Base-by-base conservation (phyloP, 1,284 basidiomycete genomes). In the Mycena sp. region DNA sequence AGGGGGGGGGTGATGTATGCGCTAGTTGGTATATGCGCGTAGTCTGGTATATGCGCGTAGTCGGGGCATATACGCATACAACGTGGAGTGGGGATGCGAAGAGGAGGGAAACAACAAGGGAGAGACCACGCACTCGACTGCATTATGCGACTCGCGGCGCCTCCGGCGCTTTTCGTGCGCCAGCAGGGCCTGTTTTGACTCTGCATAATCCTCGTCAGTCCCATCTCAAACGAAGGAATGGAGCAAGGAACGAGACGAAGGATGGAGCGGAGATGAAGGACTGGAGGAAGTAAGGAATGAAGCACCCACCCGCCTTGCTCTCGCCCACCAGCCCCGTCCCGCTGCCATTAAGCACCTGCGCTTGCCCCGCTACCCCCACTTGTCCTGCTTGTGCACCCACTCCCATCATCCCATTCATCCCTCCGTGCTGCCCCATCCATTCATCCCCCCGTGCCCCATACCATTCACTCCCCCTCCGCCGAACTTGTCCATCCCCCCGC, bases 131-230 rank as follows among this genome's bases (percentile, higher is more conserved):
- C 32, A 35, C n/a, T n/a, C n/a, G n/a, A n/a, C n/a, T n/a, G n/a
- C n/a, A n/a, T n/a, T n/a, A n/a, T 66, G 95, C 6, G 89, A 91
- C 55, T 68, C 70, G 53, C 70, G 46, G 53, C 70, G 58, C 29
- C 70, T 53, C 26, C 58, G 61, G 23, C 64, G 58, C 56, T 71
- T 68, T 29, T 69, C 68, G 65, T 69, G 64, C 25, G 68, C 68
- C 23, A 69, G 56, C 21, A 65, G 44, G 9, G 66, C 21, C 14
- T 58, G 59, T 41, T 67, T 67, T 30, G 53, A 48, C 32, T 67
- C 63, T 61, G 54, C 14, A 28, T n/a, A n/a, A n/a, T n/a, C n/a
- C n/a, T n/a, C n/a, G n/a, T n/a, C n/a, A n/a, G n/a, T n/a, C n/a
- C n/a, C n/a, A n/a, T n/a, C n/a, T n/a, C n/a, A n/a, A n/a, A n/a